Base-by-base conservation (phyloP, 2,329 filamentous ascomycete species). In the Aspergillus pseudoterreus region DNA sequence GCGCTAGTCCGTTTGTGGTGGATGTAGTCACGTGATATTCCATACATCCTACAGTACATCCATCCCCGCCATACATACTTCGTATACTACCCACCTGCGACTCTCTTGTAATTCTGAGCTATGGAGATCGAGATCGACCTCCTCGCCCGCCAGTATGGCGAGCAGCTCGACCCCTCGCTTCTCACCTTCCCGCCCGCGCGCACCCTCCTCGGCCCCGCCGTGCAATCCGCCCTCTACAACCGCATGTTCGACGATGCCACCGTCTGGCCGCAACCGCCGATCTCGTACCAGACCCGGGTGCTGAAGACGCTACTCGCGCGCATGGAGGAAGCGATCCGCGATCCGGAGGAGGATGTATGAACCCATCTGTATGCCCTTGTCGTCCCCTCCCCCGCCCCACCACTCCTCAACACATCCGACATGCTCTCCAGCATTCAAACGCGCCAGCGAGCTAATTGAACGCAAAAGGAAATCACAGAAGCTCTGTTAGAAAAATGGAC, bases 331-430 rank as follows among this genome's bases (percentile, higher is more conserved):
- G 82, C 86, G 32, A 90, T 95, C 44, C 78, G 82, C 51, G 84
- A 96, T 68, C 92, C 90, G 71, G 88, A 96, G 61, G 79, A 89
- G 78, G 84, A 95, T 86, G 92, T 95, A 86, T 66, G 69, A 61
- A 52, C 46, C 50, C 52, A 30, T 43, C 41, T 52, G 45, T 49
- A 42, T 50, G 19, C 17, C 21, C 38, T 22, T 22, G 22, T 22
- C 6, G 35, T 35, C 21, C 35, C 19, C 43, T 19, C 35, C 27
- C 47, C 19, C 30, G 15, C 27, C 36, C 15, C 21, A 22, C 22
- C 6, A 22, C 22, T 22, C 22, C 6, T 30, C 33, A 27, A 38
- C 33, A 19, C 15, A 42, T 11, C 6, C 27, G n/a, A 33, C 30
- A 15, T 46, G 27, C 12, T 11, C 27, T 43, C 17, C 32, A 10